These are phyloP conservation scores for Glomus cerebriforme DNA, from an alignment of 192 early-diverging fungal species.

Conservation along the genomic window DNA sequence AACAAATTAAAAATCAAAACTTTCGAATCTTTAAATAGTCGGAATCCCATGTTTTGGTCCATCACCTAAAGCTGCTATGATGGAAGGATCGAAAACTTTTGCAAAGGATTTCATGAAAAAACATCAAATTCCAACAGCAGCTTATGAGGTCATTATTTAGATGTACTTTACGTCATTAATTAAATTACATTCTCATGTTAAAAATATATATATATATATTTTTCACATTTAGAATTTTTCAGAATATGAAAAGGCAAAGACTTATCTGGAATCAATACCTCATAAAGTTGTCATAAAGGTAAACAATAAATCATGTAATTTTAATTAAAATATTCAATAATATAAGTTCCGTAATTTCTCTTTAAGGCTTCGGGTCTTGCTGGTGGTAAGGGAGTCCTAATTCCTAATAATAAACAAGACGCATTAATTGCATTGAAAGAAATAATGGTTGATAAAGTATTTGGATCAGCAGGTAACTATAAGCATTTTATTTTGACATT, in stretches of 20 bases:
- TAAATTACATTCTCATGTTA: not conserved
- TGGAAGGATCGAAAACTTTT: constrained; percentile 99
- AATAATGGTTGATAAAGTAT: constrained; percentile 91
- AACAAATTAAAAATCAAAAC: not conserved
- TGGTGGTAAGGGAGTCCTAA: constrained; percentile 95
- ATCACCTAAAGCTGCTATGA: constrained; percentile 79
- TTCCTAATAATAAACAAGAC: constrained; percentile 84
- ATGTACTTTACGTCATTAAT: not conserved
- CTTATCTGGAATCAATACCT: constrained; percentile 59
- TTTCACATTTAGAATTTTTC: constrained; percentile 67
- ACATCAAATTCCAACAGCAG: constrained; percentile 95
- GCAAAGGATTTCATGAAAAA: constrained; percentile 98
- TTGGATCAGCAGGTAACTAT: constrained; percentile 76
- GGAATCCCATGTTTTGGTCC: constrained; percentile 94
- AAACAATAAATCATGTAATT: not conserved
- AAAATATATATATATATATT: too few species aligned
- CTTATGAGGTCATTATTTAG: constrained; percentile 61
- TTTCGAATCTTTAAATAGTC: constrained; percentile 44
- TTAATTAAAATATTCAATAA: not conserved
- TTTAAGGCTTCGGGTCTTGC: constrained; percentile 90
- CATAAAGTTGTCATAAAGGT: constrained; percentile 85
- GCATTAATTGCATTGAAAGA: constrained; percentile 79
- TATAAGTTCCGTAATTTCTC: not conserved
- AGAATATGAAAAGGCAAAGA: constrained; percentile 68
- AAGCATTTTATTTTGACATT: not conserved